Evolutionary conservation across 176 grass and related monocot species (phyloP).

Genomic region (Triticum timopheevii): DNA sequence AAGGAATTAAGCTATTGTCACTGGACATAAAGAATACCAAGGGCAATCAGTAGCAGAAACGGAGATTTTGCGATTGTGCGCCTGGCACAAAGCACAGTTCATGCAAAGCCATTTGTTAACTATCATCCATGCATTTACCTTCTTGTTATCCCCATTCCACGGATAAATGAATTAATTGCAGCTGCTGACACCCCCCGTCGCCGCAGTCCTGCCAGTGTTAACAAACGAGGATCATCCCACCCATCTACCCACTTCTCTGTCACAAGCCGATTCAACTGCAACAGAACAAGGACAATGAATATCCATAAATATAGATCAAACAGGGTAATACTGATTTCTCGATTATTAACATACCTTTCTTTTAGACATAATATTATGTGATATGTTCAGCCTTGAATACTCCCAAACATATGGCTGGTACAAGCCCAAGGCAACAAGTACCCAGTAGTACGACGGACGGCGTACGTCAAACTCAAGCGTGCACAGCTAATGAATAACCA

Average conservation of each 20-base stretch:
- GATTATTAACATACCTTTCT: slow-evolving; percentile 59
- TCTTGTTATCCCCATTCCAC: slow-evolving; percentile 98
- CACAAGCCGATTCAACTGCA: slow-evolving; percentile 84
- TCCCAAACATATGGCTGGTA: slow-evolving; percentile 98
- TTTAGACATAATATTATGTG: slow-evolving; percentile 97
- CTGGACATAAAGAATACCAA: slow-evolving; percentile 47
- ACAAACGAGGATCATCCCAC: slow-evolving; percentile 96
- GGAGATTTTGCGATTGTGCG: neutral
- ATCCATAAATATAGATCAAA: slow-evolving; percentile 21
- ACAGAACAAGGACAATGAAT: slow-evolving; percentile 3
- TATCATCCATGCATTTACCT: slow-evolving; percentile 43
- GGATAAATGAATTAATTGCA: slow-evolving; percentile 89
- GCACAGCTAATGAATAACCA: slow-evolving; percentile 39
- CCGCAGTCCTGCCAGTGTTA: slow-evolving; percentile 83
- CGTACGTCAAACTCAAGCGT: slow-evolving; percentile 96
- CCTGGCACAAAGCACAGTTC: neutral
- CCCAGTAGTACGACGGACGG: slow-evolving; percentile 94
- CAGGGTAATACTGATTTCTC: neutral
- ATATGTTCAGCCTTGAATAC: slow-evolving; percentile 96
- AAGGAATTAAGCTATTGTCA: slow-evolving; percentile 92
- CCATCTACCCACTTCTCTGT: slow-evolving; percentile 97
- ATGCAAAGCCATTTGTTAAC: neutral
- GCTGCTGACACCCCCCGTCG: slow-evolving; percentile 82
- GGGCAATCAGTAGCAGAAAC: slow-evolving; percentile 22
- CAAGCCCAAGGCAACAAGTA: slow-evolving; percentile 77